These are phyloP conservation scores for Forsythia viridissima DNA, from an alignment of 257 asterid species.

Conservation along the genomic window DNA sequence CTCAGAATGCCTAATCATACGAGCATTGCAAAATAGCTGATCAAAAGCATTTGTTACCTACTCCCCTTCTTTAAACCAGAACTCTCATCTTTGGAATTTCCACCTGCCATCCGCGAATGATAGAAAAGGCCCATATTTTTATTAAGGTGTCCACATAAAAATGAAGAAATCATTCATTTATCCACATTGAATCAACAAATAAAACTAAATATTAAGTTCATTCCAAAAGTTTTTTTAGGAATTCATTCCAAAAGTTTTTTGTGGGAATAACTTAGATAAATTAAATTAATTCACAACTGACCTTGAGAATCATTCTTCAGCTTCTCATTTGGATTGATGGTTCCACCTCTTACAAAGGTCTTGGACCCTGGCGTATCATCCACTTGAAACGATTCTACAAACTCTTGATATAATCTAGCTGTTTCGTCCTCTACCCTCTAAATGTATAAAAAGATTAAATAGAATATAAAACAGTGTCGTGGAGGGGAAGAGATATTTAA, in stretches of 20 bases:
- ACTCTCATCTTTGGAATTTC: constrained; percentile 99
- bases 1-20: constrained; percentile 49
- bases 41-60: constrained; percentile 95
- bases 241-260: constrained; percentile 1
- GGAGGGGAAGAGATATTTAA: not conserved
- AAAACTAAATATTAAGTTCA: constrained; percentile 19
- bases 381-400: constrained; percentile 77
- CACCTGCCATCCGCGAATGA: constrained; percentile 99
- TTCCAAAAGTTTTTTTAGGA: not conserved
- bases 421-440: constrained; percentile 94
- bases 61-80: constrained; percentile 99
- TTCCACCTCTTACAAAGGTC: constrained; percentile 87
- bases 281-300: constrained; percentile 38
- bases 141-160: constrained; percentile 70
- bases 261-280: not conserved
- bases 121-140: constrained; percentile 93
- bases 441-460: constrained; percentile 15
- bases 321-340: constrained; percentile 76
- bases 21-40: constrained; percentile 61
- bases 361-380: constrained; percentile 81
- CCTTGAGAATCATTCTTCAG: constrained; percentile 68
- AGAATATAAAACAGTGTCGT: not conserved
- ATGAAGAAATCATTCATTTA: constrained; percentile 58
- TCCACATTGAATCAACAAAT: constrained; percentile 41
- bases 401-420: constrained; percentile 79